Evolutionary conservation across 2,329 filamentous ascomycete species (phyloP), one percentile per base, ranked within the genome.

Genomic region (Sarocladiaceae sp.): DNA sequence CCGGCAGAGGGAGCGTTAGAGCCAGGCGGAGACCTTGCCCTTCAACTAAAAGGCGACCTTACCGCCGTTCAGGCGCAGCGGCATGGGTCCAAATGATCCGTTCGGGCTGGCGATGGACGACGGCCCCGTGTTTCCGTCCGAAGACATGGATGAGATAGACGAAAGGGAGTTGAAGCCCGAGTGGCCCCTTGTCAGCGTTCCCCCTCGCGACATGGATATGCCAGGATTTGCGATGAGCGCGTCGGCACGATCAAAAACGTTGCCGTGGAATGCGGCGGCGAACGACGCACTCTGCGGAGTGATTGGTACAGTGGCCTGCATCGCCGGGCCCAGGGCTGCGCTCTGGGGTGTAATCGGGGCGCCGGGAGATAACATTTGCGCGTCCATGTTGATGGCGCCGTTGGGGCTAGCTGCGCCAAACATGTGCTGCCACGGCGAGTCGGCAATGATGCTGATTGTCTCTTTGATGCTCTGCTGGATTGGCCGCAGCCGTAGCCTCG

Each of bases 391-490:
- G 52, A 33, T 29, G 16, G 45, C 24, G 7, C 35, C 35, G 12
- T 21, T 33, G 3, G 40, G 9, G 18, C 29, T 19, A 47, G 54
- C 18, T 46, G 55, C 45, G 33, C 44, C 44, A 15, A 65, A 47
- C 32, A 73, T 64, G 44, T 74, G 69, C 6, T 68, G 64, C 77
- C 77, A 81, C 0, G 76, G 76, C 0, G 76, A 80, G 20, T 70
- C 64, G 40, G 70, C 76, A 51, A 95, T 93, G 39, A 84, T 69
- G 45, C 80, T 78, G 47, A 76, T 84, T 11, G 86, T 87, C 57
- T 95, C 87, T 59, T 90, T 89, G 58, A 93, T 83, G 47, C 80
- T 81, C 53, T 82, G 82, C 58, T 96, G 90, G 35, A 95, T 79
- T 2, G 88, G 88, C 47, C 84, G 80, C 53, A 96, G 76, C 44